Evolutionary conservation across 2,329 filamentous ascomycete species (phyloP).

Genomic region (Fusarium sp.): DNA sequence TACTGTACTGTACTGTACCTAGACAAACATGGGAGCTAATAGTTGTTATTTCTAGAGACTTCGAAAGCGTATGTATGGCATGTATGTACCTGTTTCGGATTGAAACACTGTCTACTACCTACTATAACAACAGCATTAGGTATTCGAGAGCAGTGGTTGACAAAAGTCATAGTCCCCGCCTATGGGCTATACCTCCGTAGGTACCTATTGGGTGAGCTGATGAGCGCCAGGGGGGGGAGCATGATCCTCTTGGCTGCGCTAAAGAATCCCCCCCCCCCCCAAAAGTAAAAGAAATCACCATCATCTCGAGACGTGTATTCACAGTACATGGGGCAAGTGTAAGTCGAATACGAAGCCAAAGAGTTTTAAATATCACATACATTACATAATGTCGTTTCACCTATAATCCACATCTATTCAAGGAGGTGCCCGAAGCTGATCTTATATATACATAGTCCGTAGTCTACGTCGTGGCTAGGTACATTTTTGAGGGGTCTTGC

Average conservation of each 20-base stretch:
- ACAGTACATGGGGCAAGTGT: too few relatives aligned
- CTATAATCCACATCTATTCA: neutral
- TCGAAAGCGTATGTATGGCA: neutral
- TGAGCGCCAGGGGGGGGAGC: slow-evolving; percentile 10
- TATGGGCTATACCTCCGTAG: too few relatives aligned
- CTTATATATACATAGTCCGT: too few relatives aligned
- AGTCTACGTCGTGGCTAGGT: neutral
- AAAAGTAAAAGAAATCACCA: too few relatives aligned
- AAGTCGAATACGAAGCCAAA: too few relatives aligned
- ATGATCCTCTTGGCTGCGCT: slow-evolving; percentile 2
- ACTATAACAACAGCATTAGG: neutral
- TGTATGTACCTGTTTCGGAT: neutral
- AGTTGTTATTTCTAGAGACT: neutral
- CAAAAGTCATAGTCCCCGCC: neutral
- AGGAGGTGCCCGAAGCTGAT: neutral
- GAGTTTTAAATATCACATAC: neutral
- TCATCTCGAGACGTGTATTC: too few relatives aligned
- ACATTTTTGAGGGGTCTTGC: neutral
- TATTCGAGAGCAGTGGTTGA: neutral
- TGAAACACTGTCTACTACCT: neutral
- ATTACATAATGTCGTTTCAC: too few relatives aligned
- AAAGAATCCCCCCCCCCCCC: neutral
- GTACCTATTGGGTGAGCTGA: neutral
- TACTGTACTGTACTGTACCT: too few relatives aligned
- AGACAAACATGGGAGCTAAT: too few relatives aligned